Base-by-base conservation (phyloP, 2,329 filamentous ascomycete species). In the Pseudopyricularia javanii region DNA sequence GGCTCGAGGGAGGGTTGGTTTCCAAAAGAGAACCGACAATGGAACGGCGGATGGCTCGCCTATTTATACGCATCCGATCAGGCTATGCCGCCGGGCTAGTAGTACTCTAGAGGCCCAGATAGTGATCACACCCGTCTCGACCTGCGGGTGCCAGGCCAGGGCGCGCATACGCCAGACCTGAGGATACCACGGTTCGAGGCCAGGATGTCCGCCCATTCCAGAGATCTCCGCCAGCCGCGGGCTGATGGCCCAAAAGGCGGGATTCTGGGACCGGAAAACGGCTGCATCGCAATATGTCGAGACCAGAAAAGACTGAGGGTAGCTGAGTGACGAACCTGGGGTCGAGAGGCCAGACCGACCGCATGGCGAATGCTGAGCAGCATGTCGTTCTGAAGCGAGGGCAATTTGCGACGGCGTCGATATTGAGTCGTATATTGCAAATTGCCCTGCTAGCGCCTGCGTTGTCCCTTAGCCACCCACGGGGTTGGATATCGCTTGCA, bases 1-100 rank as follows among this genome's bases (percentile, higher is more conserved):
- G 15, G 24, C 24, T 37, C 28, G 49, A 24, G 20, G 45, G 6
- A 26, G 24, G 33, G 34, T 12, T 43, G 34, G 30, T 22, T 43
- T n/a, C 55, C 45, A 54, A 51, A 57, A 53, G 50, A 56, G 52
- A 56, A 54, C 54, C 51, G 51, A 47, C 50, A 47, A 52, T 52
- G 37, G 37, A 53, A 52, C 58, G 54, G 58, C 48, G 55, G 56
- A 51, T 47, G 54, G 37, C 26, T 15, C 24, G 53, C 20, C 52
- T 58, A 56, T 59, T 62, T 63, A 63, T 64, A 62, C 54, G 43
- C 57, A 58, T 55, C 43, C 52, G 49, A 43, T 43, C 37, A 11
- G 24, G 17, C 11, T 11, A 43, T 43, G 37, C 37, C n/a, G n/a
- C n/a, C n/a, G n/a, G 24, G 7, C 37, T 54, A 51, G 51, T 43